Conservation (phyloP, 495 filamentous ascomycete genomes). For the Talaromyces nanjingensis region DNA sequence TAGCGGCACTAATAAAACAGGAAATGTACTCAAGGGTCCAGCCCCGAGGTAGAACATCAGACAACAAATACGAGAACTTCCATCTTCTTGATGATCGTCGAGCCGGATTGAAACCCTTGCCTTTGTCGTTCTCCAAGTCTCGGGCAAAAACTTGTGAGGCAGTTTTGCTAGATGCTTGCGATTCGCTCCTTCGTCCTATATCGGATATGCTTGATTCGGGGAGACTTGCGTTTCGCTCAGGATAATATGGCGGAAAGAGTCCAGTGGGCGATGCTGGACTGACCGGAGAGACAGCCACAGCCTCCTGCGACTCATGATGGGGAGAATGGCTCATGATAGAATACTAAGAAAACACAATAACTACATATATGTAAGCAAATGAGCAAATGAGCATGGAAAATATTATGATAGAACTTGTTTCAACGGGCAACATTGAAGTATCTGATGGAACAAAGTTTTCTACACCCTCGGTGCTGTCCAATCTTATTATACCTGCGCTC, state of each 20-base stretch:
- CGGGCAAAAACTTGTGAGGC: neutral
- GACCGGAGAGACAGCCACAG: neutral
- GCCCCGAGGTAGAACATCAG: slow-evolving; percentile 4
- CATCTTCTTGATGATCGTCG: neutral
- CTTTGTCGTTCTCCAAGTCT: neutral
- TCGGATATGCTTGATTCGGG: neutral
- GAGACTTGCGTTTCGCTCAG: neutral
- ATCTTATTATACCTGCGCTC: neutral
- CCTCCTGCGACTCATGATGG: neutral
- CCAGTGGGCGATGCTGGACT: neutral
- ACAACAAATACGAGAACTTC: neutral
- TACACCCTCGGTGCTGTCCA: neutral
- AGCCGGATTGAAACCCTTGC: neutral
- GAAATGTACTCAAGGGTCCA: slow-evolving; percentile 23
- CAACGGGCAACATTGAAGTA: neutral
- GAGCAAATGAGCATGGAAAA: neutral
- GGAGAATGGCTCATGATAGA: slow-evolving; percentile 1
- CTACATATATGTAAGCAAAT: neutral
- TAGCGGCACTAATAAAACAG: slow-evolving; percentile 17
- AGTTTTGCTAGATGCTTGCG: neutral
- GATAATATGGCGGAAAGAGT: neutral
- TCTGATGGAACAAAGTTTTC: neutral
- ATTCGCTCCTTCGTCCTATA: neutral
- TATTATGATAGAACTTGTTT: neutral
- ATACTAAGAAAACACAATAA: neutral